phyloP scores from a whole-genome alignment of 139 green algal genomes.

The Chlamydomonas sphaeroides region DNA sequence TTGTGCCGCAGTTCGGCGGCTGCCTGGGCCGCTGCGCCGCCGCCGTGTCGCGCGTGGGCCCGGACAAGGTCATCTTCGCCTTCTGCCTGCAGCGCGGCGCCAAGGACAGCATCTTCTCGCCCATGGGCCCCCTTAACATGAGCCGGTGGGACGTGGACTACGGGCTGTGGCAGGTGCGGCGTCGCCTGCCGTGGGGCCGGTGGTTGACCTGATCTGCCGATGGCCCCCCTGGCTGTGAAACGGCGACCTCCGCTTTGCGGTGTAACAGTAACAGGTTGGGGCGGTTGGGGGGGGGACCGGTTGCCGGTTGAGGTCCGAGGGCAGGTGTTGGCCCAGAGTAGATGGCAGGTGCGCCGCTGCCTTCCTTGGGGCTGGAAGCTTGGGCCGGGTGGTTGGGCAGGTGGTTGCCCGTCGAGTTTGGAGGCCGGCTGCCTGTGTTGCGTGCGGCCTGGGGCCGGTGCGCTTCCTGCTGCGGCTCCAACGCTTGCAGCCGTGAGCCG shows the following conservation, averaged over 20 bases:
- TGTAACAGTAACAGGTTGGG: neutral
- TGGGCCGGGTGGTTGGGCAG: neutral
- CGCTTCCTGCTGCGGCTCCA: neutral
- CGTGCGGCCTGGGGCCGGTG: too few relatives aligned
- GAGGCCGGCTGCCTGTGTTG: neutral
- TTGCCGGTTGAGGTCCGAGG: too few relatives aligned
- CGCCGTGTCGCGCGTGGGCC: neutral
- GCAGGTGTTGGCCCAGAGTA: too few relatives aligned
- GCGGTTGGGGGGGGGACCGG: too few relatives aligned
- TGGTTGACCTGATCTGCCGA: neutral
- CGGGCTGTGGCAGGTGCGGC: neutral
- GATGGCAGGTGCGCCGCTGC: too few relatives aligned
- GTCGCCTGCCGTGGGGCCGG: neutral
- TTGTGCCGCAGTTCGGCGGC: neutral
- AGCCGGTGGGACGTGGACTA: neutral
- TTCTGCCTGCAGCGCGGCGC: neutral
- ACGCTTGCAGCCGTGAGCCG: neutral
- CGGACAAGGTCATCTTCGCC: neutral
- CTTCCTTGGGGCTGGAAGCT: neutral
- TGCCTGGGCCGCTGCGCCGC: neutral
- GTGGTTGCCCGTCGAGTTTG: too few relatives aligned
- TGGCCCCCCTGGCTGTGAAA: neutral
- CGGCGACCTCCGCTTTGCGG: neutral
- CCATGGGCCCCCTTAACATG: neutral
- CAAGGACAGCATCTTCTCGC: slow-evolving; percentile 1